These are phyloP conservation scores for Nakazawaea ishiwadae DNA, from an alignment of 805 yeast species.

Conservation along the genomic window DNA sequence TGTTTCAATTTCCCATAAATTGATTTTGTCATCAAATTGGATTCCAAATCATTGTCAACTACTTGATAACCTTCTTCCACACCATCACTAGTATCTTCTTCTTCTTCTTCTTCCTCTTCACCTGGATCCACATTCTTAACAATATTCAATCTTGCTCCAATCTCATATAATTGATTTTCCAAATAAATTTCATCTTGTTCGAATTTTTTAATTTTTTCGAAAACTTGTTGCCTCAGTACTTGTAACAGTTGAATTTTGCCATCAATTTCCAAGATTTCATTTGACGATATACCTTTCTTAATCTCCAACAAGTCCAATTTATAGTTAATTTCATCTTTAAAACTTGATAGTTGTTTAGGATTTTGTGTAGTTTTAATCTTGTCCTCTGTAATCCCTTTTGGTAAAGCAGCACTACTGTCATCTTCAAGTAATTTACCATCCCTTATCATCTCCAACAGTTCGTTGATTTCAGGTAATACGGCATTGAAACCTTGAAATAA, in stretches of 20 bases:
- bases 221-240: constrained; percentile 45
- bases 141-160: constrained; percentile 38
- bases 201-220: constrained; percentile 52
- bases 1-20: constrained; percentile 38
- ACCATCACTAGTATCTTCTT: constrained; percentile 15
- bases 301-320: constrained; percentile 53
- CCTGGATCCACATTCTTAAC: constrained; percentile 32
- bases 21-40: constrained; percentile 36
- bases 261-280: constrained; percentile 64
- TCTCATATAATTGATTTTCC: constrained; percentile 41
- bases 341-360: constrained; percentile 29
- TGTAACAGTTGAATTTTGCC: constrained; percentile 47
- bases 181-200: constrained; percentile 58
- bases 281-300: constrained; percentile 58
- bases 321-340: constrained; percentile 35
- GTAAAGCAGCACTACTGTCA: constrained; percentile 19
- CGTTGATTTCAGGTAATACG: constrained; percentile 45
- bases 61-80: constrained; percentile 16
- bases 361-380: constrained; percentile 39
- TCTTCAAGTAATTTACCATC: constrained; percentile 16
- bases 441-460: constrained; percentile 28
- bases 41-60: constrained; percentile 14
- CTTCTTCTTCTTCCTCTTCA: constrained; percentile 12
- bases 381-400: constrained; percentile 35
- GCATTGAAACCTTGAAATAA: constrained; percentile 70